phyloP scores from a whole-genome alignment of 768 basidiomycete genomes.

The Panaeolus papilionaceus region DNA sequence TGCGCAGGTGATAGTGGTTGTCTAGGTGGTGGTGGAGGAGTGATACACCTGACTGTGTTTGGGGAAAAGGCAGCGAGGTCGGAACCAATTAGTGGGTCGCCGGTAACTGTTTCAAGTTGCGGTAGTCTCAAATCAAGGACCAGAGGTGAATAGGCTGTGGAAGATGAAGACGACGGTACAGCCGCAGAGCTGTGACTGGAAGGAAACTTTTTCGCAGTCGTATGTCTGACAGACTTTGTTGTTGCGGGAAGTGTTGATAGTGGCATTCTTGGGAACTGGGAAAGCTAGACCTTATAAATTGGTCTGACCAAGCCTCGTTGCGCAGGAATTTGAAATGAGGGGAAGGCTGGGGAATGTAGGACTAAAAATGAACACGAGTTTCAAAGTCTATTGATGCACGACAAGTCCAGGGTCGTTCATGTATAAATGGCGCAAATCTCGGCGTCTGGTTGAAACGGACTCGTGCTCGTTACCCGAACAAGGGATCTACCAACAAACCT shows the following conservation, averaged over 20 bases:
- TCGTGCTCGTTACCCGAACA: too few species aligned
- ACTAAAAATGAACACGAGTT: constrained; percentile 12
- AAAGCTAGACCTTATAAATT: constrained; percentile 5
- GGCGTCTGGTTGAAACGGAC: neutral
- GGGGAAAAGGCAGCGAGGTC: constrained; percentile 26
- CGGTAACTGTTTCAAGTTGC: constrained; percentile 23
- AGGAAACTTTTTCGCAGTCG: neutral
- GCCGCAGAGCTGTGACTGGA: neutral
- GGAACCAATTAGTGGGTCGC: constrained; percentile 28
- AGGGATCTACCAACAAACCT: neutral
- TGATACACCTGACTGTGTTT: constrained; percentile 13
- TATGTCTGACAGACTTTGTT: neutral
- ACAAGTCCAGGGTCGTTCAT: constrained; percentile 6
- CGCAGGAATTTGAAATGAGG: neutral
- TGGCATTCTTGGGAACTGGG: neutral
- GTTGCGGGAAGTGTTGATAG: constrained; percentile 2
- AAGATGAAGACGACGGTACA: neutral
- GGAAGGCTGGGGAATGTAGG: neutral
- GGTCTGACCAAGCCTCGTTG: neutral
- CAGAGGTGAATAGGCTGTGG: neutral
- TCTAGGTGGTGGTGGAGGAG: constrained; percentile 11
- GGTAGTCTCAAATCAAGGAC: constrained; percentile 13
- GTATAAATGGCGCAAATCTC: constrained; percentile 2
- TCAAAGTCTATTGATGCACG: neutral
- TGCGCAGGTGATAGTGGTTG: neutral